Percentiles rank a stretch among this genome's conserved stretches.
Conservation (phyloP, 2,329 filamentous ascomycete species). For the Fusarium musae region DNA sequence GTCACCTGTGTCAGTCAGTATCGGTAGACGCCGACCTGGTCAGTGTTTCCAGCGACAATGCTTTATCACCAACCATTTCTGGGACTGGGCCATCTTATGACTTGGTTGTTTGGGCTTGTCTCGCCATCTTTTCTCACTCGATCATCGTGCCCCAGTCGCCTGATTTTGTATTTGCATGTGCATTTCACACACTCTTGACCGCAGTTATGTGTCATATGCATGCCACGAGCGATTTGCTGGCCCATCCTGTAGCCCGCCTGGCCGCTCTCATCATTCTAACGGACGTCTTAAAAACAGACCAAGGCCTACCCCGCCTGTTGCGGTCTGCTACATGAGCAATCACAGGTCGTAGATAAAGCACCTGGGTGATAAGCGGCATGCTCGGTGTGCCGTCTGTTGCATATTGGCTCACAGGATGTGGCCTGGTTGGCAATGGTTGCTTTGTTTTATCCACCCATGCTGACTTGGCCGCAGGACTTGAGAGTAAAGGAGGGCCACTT, state of each 20-base stretch:
- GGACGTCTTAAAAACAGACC: constrained; percentile 19
- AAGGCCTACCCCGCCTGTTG: constrained; percentile 28
- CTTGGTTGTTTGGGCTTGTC: not conserved
- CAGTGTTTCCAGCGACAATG: constrained; percentile 19
- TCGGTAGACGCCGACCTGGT: constrained; percentile 9
- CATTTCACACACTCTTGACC: constrained; percentile 23
- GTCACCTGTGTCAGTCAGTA: not conserved
- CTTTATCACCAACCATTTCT: constrained; percentile 7
- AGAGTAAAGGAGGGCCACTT: constrained; percentile 30
- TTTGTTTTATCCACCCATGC: constrained; percentile 40
- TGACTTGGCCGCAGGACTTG: constrained; percentile 40
- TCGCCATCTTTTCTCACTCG: constrained; percentile 22
- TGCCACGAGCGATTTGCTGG: constrained; percentile 37
- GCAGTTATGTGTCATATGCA: constrained; percentile 29
- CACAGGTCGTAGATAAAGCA: constrained; percentile 27
- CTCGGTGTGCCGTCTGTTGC: constrained; percentile 45
- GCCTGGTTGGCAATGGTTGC: constrained; percentile 40
- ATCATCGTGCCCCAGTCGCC: constrained; percentile 11
- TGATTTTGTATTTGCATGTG: constrained; percentile 14
- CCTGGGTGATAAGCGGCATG: constrained; percentile 33
- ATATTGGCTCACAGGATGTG: constrained; percentile 34
- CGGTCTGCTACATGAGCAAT: constrained; percentile 36
- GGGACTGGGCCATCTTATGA: constrained; percentile 4
- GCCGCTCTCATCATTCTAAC: constrained; percentile 11
- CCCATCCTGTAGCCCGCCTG: constrained; percentile 26